These are phyloP conservation scores for Populus hybrid DNA, from an alignment of 441 rosid species.

Conservation along the genomic window DNA sequence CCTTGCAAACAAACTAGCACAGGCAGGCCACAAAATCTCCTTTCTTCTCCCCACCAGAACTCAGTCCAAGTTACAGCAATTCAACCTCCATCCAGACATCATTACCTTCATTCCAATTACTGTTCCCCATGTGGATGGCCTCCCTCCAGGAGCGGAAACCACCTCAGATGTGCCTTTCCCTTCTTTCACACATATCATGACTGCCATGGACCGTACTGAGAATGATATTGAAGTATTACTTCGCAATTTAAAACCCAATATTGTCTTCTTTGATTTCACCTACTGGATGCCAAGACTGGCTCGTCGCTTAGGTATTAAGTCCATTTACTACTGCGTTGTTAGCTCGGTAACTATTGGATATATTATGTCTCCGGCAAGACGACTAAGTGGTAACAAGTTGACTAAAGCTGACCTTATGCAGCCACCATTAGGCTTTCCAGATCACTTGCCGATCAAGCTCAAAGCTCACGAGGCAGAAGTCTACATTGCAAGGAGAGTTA, in stretches of 20 bases:
- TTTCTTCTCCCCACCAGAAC: conserved; percentile 27
- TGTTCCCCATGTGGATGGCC: conserved; percentile 48
- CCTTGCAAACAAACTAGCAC: conserved; percentile 34
- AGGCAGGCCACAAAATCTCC: conserved; percentile 33
- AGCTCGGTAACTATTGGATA: conserved; percentile 24
- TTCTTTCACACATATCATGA: not conserved
- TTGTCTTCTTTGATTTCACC: conserved; percentile 22
- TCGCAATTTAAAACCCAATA: conserved; percentile 26
- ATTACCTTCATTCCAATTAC: conserved; percentile 38
- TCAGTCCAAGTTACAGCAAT: conserved; percentile 16
- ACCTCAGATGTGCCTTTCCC: conserved; percentile 18
- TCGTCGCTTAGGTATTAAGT: conserved; percentile 27
- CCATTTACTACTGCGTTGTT: conserved; percentile 20
- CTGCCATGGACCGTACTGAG: not conserved
- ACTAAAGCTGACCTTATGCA: conserved; percentile 17
- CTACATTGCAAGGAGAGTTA: conserved; percentile 15
- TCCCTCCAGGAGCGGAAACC: conserved; percentile 33
- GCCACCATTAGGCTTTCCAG: conserved; percentile 27
- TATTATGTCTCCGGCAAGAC: conserved; percentile 22
- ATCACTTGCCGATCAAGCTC: not conserved
- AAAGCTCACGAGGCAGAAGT: conserved; percentile 4
- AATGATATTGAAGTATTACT: not conserved
- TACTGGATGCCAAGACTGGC: conserved; percentile 28
- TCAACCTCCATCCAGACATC: conserved; percentile 35
- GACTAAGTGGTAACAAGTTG: not conserved